phyloP scores from a whole-genome alignment of 148 eudicot genomes.

The Salicornia ramosissima region DNA sequence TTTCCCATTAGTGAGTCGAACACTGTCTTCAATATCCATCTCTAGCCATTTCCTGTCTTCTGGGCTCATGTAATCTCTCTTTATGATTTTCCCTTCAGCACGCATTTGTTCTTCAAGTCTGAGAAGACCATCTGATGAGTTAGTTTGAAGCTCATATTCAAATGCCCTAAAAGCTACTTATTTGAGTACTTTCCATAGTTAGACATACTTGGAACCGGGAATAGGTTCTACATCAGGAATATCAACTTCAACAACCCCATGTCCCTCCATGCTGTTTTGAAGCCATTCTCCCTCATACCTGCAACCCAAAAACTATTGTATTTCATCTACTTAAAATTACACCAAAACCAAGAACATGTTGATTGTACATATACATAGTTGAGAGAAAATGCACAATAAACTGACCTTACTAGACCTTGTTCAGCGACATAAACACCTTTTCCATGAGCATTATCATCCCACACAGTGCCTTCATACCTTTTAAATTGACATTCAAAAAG shows the following conservation, averaged over 20 bases:
- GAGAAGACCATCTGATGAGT: constrained; percentile 25
- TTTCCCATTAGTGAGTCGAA: constrained; percentile 42
- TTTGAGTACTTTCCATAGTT: neutral
- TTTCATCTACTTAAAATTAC: neutral
- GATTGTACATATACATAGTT: neutral
- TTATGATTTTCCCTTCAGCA: constrained; percentile 77
- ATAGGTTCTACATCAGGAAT: constrained; percentile 78
- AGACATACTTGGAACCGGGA: constrained; percentile 84
- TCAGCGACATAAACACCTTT: constrained; percentile 87
- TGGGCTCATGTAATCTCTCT: constrained; percentile 73
- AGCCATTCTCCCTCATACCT: constrained; percentile 99
- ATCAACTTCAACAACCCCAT: constrained; percentile 90
- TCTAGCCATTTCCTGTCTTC: constrained; percentile 87
- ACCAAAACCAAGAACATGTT: neutral
- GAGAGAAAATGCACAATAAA: neutral
- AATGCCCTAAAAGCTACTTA: neutral
- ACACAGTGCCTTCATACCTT: constrained; percentile 94
- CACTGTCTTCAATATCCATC: constrained; percentile 88
- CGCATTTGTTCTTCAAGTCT: constrained; percentile 93
- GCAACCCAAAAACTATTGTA: constrained; percentile 15
- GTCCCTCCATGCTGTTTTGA: constrained; percentile 82
- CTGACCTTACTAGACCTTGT: constrained; percentile 81
- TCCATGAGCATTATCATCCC: constrained; percentile 97
- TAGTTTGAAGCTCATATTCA: constrained; percentile 16
- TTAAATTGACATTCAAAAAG: constrained; percentile 1